Conservation (phyloP, 192 early-diverging fungal species). For the Gigaspora rosea region DNA sequence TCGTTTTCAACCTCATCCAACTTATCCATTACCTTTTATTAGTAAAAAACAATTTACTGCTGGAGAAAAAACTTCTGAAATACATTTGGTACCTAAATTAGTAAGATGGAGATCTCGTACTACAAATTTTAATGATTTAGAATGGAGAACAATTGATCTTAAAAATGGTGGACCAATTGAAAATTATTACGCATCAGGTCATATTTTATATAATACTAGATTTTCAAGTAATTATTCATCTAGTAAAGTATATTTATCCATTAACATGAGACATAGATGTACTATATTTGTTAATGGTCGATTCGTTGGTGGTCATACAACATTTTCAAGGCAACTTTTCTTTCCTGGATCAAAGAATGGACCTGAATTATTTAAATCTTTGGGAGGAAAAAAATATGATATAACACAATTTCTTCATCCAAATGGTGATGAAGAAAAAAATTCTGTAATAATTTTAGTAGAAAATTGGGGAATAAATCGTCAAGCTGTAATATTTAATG, state of each 20-base stretch:
- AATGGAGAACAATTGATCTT: conserved; percentile 36
- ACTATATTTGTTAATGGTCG: conserved; percentile 71
- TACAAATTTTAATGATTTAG: conserved; percentile 36
- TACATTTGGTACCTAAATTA: conserved; percentile 26
- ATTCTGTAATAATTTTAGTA: conserved; percentile 69
- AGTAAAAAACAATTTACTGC: conserved; percentile 7
- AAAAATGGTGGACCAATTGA: conserved; percentile 26
- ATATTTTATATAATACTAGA: conserved; percentile 16
- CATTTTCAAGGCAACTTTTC: conserved; percentile 61
- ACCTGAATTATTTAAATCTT: conserved; percentile 58
- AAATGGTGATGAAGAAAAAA: conserved; percentile 52
- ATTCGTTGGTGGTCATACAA: conserved; percentile 78
- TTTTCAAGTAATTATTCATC: conserved; percentile 34
- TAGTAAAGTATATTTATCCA: conserved; percentile 48
- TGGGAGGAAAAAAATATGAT: conserved; percentile 62
- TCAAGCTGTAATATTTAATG: conserved; percentile 71
- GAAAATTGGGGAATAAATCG: conserved; percentile 78
- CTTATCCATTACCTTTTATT: conserved; percentile 32
- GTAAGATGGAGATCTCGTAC: conserved; percentile 34
- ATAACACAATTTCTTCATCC: conserved; percentile 40
- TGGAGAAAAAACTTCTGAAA: conserved; percentile 27
- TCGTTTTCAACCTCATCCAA: conserved; percentile 15
- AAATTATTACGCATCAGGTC: conserved; percentile 24
- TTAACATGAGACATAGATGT: conserved; percentile 74
- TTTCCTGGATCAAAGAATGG: conserved; percentile 69